Conservation (phyloP, 768 basidiomycete genomes). For the Dentipellis sp. region DNA sequence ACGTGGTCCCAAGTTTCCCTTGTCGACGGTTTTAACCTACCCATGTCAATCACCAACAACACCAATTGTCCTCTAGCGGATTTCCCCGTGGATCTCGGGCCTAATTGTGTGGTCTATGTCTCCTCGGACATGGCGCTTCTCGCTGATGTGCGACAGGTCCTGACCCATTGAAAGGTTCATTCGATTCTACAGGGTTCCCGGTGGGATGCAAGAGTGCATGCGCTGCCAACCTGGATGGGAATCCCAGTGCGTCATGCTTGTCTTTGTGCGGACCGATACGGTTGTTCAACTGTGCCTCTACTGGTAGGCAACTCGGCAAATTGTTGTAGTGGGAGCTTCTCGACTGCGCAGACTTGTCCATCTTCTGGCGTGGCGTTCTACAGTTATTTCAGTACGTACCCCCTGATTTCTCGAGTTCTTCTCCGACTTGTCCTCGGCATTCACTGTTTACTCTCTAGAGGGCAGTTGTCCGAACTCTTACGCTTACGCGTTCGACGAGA, state of each 20-base stretch:
- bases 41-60: conserved; percentile 47
- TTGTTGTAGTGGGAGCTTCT: conserved; percentile 23
- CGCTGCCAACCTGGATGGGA: conserved; percentile 20
- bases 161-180: conserved; percentile 19
- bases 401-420: not conserved
- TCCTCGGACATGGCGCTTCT: too few species aligned
- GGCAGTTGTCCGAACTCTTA: conserved; percentile 37
- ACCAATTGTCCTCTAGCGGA: conserved; percentile 43
- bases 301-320: conserved; percentile 21
- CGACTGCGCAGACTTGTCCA: conserved; percentile 28
- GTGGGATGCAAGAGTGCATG: conserved; percentile 26
- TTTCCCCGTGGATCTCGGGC: conserved; percentile 54
- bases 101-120: conserved; percentile 29
- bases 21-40: conserved; percentile 38
- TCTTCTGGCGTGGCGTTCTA: conserved; percentile 32
- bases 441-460: conserved; percentile 19
- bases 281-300: not conserved
- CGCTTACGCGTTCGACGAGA: conserved; percentile 44
- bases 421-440: too few species aligned
- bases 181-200: conserved; percentile 21
- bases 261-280: too few species aligned
- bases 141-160: conserved; percentile 14
- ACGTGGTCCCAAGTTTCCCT: conserved; percentile 15
- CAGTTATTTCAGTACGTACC: conserved; percentile 36
- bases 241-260: conserved; percentile 13